A percentile compares a stretch with the other conserved stretches of the same genome.
Evolutionary conservation across 2,329 filamentous ascomycete genomes (phyloP).

Genomic region (Sclerotinia nivalis): DNA sequence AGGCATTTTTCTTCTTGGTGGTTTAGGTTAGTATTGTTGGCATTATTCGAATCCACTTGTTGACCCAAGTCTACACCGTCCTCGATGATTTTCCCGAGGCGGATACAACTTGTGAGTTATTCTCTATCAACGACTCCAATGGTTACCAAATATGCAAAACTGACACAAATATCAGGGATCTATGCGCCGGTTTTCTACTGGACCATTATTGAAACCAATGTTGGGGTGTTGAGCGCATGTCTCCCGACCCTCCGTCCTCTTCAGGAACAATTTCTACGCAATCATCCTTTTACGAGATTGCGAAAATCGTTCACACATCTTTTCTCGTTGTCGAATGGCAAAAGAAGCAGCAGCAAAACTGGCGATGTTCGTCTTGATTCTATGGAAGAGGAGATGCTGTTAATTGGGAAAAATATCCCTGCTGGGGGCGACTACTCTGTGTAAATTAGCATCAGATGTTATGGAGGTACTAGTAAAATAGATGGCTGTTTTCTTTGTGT

Average conservation of each 20-base stretch:
- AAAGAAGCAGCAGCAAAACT: neutral
- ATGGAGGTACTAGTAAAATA: too few species aligned
- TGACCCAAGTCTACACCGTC: neutral
- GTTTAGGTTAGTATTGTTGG: neutral
- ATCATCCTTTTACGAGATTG: neutral
- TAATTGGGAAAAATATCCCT: too few species aligned
- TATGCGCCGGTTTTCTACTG: slow-evolving; percentile 7
- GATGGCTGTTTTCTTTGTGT: too few species aligned
- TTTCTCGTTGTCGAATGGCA: neutral
- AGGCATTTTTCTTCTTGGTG: slow-evolving; percentile 9
- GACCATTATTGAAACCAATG: slow-evolving; percentile 9
- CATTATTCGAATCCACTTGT: neutral
- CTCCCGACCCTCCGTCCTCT: slow-evolving; percentile 6
- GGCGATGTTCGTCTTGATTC: neutral
- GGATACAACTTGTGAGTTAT: slow-evolving; percentile 5
- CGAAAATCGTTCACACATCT: neutral
- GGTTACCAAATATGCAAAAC: too few species aligned
- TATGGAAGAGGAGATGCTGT: neutral
- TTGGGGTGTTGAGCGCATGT: slow-evolving; percentile 2
- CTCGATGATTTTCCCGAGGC: neutral
- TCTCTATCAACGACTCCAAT: neutral
- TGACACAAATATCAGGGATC: neutral
- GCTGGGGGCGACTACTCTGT: too few species aligned
- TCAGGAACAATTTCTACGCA: neutral
- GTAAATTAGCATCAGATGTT: too few species aligned